These are phyloP conservation scores for Zygotorulaspora sp. DNA, from an alignment of 805 yeast genomes.

Conservation along the genomic window DNA sequence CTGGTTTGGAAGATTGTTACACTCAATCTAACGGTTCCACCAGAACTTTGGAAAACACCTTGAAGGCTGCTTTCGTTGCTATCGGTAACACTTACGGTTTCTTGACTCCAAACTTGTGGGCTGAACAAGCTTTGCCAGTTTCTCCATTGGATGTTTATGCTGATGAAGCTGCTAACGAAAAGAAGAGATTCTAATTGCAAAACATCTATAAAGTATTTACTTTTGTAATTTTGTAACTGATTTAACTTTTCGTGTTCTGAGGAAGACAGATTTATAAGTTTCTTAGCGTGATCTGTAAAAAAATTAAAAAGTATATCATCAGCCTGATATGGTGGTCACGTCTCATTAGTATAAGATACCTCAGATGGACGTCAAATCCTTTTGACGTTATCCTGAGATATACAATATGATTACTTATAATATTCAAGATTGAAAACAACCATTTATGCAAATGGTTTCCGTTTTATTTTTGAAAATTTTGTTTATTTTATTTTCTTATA, in stretches of 20 bases:
- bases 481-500: conserved; percentile 8
- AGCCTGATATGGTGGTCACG: too few species aligned
- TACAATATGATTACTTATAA: background rate
- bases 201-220: too few species aligned
- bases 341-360: too few species aligned
- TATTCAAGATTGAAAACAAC: conserved; percentile 16
- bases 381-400: background rate
- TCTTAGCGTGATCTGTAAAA: too few species aligned
- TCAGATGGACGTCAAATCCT: conserved; percentile 1
- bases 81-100: conserved; percentile 99
- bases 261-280: too few species aligned
- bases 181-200: conserved; percentile 64
- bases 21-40: conserved; percentile 98
- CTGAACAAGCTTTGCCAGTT: conserved; percentile 71
- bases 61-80: conserved; percentile 99
- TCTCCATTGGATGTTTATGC: conserved; percentile 95
- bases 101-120: conserved; percentile 99
- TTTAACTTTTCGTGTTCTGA: conserved; percentile 3
- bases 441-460: conserved; percentile 28
- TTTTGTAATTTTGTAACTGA: conserved; percentile 3
- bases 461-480: conserved; percentile 13
- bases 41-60: conserved; percentile 99
- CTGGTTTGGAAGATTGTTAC: conserved; percentile 99
- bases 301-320: too few species aligned
- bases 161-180: conserved; percentile 70